Conservation (phyloP, 768 basidiomycete genomes). For the Boletus coccyginus region DNA sequence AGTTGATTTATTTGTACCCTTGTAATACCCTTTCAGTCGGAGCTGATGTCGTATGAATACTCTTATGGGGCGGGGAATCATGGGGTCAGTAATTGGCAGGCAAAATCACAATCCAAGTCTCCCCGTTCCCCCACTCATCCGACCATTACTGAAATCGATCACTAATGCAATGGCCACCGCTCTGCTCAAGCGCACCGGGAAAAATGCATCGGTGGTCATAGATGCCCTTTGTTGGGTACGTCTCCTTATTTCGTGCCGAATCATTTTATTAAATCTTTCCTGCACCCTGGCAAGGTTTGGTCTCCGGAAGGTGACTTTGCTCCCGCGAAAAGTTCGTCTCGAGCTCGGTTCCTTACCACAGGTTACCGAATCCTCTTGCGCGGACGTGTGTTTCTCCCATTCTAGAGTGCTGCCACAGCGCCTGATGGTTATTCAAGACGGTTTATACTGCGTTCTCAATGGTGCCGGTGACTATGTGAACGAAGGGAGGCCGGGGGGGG, state of each 20-base stretch:
- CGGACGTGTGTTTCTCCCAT: constrained; percentile 43
- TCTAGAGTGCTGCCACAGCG: not conserved
- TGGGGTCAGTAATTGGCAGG: no score
- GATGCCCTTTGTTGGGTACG: constrained; percentile 72
- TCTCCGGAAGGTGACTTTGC: constrained; percentile 58
- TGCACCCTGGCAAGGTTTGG: constrained; percentile 49
- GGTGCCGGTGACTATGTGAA: constrained; percentile 88
- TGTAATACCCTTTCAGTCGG: no score
- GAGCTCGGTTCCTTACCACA: constrained; percentile 22
- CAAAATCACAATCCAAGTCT: no score
- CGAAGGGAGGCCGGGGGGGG: constrained; percentile 80
- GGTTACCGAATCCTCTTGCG: constrained; percentile 59
- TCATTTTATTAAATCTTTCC: not conserved
- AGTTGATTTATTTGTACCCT: no score
- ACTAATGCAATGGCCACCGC: constrained; percentile 45
- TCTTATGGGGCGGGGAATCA: no score
- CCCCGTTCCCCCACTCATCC: constrained; percentile 1
- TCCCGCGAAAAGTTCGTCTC: not conserved
- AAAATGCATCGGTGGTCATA: constrained; percentile 30
- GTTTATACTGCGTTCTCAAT: constrained; percentile 85
- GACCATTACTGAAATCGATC: constrained; percentile 12
- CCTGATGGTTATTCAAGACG: constrained; percentile 39
- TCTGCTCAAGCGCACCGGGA: constrained; percentile 56
- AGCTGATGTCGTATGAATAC: no score
- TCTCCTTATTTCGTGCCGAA: constrained; percentile 4